Percentiles rank a stretch among this genome's conserved stretches.
These are phyloP conservation scores for Irpex sp. DNA, from an alignment of 1,284 basidiomycete species.

Conservation along the genomic window DNA sequence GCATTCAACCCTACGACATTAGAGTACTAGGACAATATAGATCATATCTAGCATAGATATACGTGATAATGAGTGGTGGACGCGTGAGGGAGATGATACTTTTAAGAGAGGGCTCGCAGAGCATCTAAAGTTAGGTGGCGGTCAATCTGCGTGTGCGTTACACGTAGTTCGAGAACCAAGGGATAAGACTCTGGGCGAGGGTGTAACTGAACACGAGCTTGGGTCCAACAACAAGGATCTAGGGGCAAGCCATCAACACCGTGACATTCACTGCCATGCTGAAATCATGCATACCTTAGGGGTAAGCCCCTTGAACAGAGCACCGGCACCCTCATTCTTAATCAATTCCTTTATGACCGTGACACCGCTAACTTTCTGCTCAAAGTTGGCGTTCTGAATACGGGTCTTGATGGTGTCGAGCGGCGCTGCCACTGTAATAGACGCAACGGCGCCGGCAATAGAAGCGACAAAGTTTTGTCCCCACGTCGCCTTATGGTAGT, in stretches of 20 bases:
- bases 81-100: neutral
- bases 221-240: slow-evolving; percentile 96
- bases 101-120: neutral
- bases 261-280: neutral
- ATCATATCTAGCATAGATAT: neutral
- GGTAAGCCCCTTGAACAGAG: slow-evolving; percentile 98
- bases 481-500: slow-evolving; percentile 95
- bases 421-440: slow-evolving; percentile 94
- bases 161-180: slow-evolving; percentile 88
- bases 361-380: slow-evolving; percentile 85
- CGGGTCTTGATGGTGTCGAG: slow-evolving; percentile 96
- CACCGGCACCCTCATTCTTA: slow-evolving; percentile 78
- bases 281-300: slow-evolving; percentile 67
- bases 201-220: slow-evolving; percentile 99
- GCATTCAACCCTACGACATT: neutral
- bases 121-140: neutral
- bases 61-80: neutral
- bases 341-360: slow-evolving; percentile 87
- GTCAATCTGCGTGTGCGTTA: slow-evolving; percentile 24
- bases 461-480: slow-evolving; percentile 94
- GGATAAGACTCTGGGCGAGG: slow-evolving; percentile 94
- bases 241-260: slow-evolving; percentile 5
- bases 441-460: slow-evolving; percentile 90
- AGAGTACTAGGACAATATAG: neutral
- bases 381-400: slow-evolving; percentile 98